These are phyloP conservation scores for Plantago ovata DNA, from an alignment of 257 asterid genomes.

Conservation along the genomic window DNA sequence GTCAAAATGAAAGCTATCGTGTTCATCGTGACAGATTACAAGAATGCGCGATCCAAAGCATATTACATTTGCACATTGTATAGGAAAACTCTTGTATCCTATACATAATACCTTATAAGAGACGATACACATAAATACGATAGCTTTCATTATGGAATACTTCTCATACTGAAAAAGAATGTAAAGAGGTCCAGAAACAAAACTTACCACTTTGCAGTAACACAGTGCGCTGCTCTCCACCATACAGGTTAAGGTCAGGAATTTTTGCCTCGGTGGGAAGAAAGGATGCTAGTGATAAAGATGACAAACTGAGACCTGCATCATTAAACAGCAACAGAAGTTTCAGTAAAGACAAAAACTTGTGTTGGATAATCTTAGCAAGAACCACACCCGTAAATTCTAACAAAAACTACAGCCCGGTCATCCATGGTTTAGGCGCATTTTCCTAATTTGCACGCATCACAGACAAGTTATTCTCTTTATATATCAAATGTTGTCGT, in stretches of 20 bases:
- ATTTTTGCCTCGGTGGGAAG: constrained; percentile 28
- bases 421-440: no score
- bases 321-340: constrained; percentile 3
- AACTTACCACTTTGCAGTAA: constrained; percentile 31
- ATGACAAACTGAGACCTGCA: constrained; percentile 49
- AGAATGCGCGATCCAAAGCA: no score
- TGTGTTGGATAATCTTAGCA: neutral
- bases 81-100: no score
- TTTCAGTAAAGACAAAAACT: neutral
- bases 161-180: neutral
- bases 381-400: no score
- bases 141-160: neutral
- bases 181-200: neutral
- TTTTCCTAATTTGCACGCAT: no score
- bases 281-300: constrained; percentile 39
- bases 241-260: constrained; percentile 17
- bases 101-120: neutral
- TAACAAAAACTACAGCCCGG: no score
- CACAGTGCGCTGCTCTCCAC: constrained; percentile 13
- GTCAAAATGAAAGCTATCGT: no score
- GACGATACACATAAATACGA: neutral
- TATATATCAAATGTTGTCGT: no score
- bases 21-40: no score
- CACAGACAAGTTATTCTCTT: no score
- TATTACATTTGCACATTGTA: no score